Evolutionary conservation across 2,329 filamentous ascomycete species (phyloP), one percentile per base, ranked within the genome.

Genomic region (Pseudocercospora crystallina): DNA sequence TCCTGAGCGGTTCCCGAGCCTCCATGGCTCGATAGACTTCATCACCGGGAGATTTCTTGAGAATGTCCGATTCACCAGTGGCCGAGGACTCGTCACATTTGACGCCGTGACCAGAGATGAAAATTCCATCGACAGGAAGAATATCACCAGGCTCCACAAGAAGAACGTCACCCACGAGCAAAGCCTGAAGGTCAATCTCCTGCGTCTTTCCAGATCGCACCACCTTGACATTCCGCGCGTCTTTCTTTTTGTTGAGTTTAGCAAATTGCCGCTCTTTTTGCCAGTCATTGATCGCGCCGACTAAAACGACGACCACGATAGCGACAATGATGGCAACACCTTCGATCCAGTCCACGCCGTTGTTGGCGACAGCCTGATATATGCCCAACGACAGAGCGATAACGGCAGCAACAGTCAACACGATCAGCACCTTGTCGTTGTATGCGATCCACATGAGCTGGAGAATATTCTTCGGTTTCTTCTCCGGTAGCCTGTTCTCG

Each of bases 211-310:
- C 89, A 1, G 87, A 90, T n/a, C 89, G 84, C 44, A 88, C 74
- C 8, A 89, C 84, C 55, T 89, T 90, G 60, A 92, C 83, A 43
- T 80, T 74, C 30, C 87, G 80, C 63, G 90, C 84, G 43, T 90
- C 84, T 68, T 91, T 91, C 65, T 89, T 89, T 67, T 83, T 83
- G 70, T 90, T 90, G 53, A 91, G 73, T 67, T 89, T 89, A 34
- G 88, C 85, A 62, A 91, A 91, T 62, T 89, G 86, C 39, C 85
- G 80, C 66, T 90, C 87, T 69, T 90, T 90, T 63, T 91, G 87
- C 79, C 84, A 91, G 65, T 91, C 88, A 58, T 90, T 91, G 31
- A 84, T 73, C n/a, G 87, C 87, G 54, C 86, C 87, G 14, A 89
- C 87, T 14, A 86, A 69, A 3, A 90, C 85, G 40, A 91, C 88